Evolutionary conservation across 768 basidiomycete species (phyloP), one percentile per base, ranked within the genome.

Genomic region (Exsudoporus frostii): DNA sequence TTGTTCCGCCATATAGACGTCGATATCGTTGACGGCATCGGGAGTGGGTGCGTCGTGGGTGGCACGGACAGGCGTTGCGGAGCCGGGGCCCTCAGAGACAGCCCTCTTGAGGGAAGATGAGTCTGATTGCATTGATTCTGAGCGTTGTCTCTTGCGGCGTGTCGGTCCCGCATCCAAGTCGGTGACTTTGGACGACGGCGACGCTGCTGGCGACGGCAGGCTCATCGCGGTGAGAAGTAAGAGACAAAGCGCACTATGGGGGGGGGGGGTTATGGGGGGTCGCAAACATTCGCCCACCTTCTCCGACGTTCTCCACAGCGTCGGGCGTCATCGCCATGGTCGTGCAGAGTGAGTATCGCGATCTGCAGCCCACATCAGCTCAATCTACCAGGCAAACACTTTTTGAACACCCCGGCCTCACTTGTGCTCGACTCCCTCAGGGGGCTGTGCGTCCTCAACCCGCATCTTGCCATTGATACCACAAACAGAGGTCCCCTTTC

Each of bases 91-190:
- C 66, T 90, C 87, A 22, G 90, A 88, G 50, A 81, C 82, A 19
- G 88, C 80, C 57, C 92, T 86, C 75, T 94, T 95, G 55, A 84
- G 75, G 27, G 89, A 92, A 24, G 87, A 84, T 25, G 80, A 81
- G 53, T 83, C 81, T 42, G 88, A 89, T 65, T 86, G 77, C 83
- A 86, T 86, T 34, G 88, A 90, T 60, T 74, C 77, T 57, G 85
- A 88, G 63, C 88, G 83, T 65, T 86, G 85, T 69, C 87, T 77
- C 74, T 89, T 89, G 63, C 87, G 76, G 45, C 65, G 68, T 45
- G 62, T 65, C 48, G 53, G 45, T 39, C 48, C 58, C 20, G 70
- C 60, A 19, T 75, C 65, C 37, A 71, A 60, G 51, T 76, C 76
- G 53, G 68, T 60, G 22, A 72, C 61, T 46, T 74, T 74, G 51